These are phyloP conservation scores for Tetramitus jugosus DNA, from an alignment of 208 protist species.

Conservation along the genomic window DNA sequence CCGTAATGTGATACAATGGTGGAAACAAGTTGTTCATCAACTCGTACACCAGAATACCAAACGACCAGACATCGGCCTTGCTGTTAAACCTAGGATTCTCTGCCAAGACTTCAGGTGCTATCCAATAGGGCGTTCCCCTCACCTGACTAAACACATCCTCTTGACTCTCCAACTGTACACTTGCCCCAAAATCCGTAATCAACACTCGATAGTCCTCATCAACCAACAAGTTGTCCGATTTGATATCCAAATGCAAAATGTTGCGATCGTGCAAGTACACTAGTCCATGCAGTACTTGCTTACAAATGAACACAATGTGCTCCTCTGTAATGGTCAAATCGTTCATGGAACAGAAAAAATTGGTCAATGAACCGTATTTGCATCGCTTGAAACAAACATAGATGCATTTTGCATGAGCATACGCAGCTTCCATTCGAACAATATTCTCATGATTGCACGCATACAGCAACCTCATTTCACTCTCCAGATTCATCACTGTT, in stretches of 20 bases:
- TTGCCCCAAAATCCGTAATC: constrained; percentile 79
- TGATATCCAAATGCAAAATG: constrained; percentile 45
- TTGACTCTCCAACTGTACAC: constrained; percentile 39
- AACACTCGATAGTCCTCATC: constrained; percentile 61
- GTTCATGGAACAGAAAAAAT: constrained; percentile 57
- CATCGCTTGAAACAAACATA: constrained; percentile 50
- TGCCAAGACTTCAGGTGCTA: constrained; percentile 54
- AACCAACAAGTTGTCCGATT: constrained; percentile 45
- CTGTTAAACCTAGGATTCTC: constrained; percentile 32
- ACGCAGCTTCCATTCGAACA: constrained; percentile 76
- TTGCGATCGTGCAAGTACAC: constrained; percentile 46
- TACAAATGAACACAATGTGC: constrained; percentile 34
- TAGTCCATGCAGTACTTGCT: constrained; percentile 39
- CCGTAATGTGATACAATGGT: neutral
- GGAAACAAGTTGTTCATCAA: constrained; percentile 21
- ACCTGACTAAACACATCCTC: constrained; percentile 14
- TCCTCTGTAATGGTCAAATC: constrained; percentile 49
- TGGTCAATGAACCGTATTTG: no score
- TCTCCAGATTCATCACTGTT: no score
- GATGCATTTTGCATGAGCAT: constrained; percentile 52
- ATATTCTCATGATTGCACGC: constrained; percentile 73
- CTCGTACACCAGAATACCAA: constrained; percentile 52
- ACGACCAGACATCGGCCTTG: constrained; percentile 41
- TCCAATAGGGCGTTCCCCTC: constrained; percentile 34
- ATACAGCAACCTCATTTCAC: constrained; percentile 71